Conservation (phyloP, 495 filamentous ascomycete species). For the Trichoderma parareesei region DNA sequence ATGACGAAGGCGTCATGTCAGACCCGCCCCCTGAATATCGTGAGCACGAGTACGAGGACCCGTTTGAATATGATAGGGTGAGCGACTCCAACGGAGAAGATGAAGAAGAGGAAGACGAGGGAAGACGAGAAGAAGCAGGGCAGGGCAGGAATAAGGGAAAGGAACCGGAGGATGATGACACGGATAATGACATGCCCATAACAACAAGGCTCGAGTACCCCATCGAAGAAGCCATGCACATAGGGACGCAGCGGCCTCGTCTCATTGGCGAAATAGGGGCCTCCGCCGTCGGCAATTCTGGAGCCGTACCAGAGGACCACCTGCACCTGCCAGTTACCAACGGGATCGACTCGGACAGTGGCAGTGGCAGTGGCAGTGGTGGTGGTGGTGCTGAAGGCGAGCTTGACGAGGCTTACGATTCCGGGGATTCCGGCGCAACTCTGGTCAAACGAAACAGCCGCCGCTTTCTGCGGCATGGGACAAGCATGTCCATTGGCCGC, state of each 20-base stretch:
- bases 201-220: no score
- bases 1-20: conserved; percentile 39
- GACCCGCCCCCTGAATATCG: conserved; percentile 51
- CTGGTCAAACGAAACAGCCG: conserved; percentile 3
- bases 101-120: conserved; percentile 22
- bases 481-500: conserved; percentile 4
- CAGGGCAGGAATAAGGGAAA: conserved; percentile 18
- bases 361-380: conserved; percentile 21
- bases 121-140: no score
- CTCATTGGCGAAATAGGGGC: conserved; percentile 77
- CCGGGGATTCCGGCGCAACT: conserved; percentile 16
- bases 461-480: conserved; percentile 16
- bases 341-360: conserved; percentile 13
- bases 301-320: conserved; percentile 31
- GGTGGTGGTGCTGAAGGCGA: conserved; percentile 33
- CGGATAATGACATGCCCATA: conserved; percentile 20
- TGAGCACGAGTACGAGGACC: conserved; percentile 8
- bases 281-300: conserved; percentile 58
- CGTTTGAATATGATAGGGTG: conserved; percentile 15
- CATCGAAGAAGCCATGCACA: conserved; percentile 28
- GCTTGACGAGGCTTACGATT: conserved; percentile 32
- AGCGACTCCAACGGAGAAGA: conserved; percentile 32
- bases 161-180: conserved; percentile 26
- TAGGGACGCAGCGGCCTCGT: conserved; percentile 28
- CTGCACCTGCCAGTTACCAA: conserved; percentile 35